Percentiles rank a stretch among this genome's conserved stretches.
phyloP scores from a whole-genome alignment of 2,329 filamentous ascomycete species.

The Arthrobotrys conoides region DNA sequence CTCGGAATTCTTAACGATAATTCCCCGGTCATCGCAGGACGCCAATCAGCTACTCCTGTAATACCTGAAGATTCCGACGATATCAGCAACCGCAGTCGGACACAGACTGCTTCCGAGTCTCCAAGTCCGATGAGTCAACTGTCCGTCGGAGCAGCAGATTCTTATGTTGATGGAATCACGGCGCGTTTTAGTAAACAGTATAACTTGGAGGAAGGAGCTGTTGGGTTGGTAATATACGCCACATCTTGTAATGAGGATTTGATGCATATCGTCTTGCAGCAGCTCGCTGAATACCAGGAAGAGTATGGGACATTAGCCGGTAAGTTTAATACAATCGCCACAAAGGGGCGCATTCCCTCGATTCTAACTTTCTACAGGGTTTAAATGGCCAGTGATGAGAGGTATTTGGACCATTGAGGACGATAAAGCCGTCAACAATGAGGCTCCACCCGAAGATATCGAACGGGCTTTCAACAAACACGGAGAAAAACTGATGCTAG shows the following conservation, averaged over 20 bases:
- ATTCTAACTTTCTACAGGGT: constrained; percentile 23
- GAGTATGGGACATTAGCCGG: constrained; percentile 1
- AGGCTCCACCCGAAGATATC: not conserved
- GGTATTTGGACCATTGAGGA: constrained; percentile 46
- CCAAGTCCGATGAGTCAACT: constrained; percentile 9
- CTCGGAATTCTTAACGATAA: constrained; percentile 36
- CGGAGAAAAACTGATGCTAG: constrained; percentile 16
- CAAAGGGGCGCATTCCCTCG: not conserved
- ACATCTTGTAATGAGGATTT: constrained; percentile 32
- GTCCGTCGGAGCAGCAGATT: constrained; percentile 1
- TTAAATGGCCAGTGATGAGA: constrained; percentile 26
- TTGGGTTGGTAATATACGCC: constrained; percentile 36
- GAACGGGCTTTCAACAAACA: constrained; percentile 13
- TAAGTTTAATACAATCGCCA: not conserved
- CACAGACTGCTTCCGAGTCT: not conserved
- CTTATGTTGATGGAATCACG: constrained; percentile 1
- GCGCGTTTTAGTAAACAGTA: constrained; percentile 15
- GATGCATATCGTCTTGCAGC: constrained; percentile 10
- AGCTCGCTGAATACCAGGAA: not conserved
- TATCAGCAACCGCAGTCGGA: not conserved
- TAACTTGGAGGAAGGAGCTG: constrained; percentile 3
- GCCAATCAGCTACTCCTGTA: constrained; percentile 17
- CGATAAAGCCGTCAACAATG: constrained; percentile 23
- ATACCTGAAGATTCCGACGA: constrained; percentile 18
- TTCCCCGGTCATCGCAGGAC: constrained; percentile 18